These are phyloP conservation scores for Plasmodium inui DNA, from an alignment of 169 alveolate genomes.

Conservation along the genomic window DNA sequence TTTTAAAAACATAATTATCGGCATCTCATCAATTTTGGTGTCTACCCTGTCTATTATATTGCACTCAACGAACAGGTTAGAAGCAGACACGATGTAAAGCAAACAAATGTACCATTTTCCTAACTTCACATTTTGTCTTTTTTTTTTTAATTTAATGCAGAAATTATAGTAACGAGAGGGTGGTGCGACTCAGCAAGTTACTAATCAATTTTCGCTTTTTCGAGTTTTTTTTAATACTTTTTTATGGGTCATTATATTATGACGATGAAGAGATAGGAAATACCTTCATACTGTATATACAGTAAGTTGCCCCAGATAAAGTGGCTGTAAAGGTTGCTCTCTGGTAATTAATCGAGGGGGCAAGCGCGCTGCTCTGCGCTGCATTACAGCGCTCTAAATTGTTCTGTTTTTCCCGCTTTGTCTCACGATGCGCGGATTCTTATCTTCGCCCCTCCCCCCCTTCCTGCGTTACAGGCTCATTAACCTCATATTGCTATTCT, in stretches of 20 bases:
- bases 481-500: conserved; percentile 52
- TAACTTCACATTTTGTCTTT: not conserved
- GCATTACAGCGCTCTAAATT: not conserved
- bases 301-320: conserved; percentile 10
- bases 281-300: conserved; percentile 41
- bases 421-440: not conserved
- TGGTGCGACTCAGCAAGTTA: conserved; percentile 65
- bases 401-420: not conserved
- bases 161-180: conserved; percentile 70
- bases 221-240: conserved; percentile 73
- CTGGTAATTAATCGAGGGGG: not conserved
- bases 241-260: conserved; percentile 70
- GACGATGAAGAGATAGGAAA: conserved; percentile 73
- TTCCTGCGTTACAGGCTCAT: conserved; percentile 18
- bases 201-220: conserved; percentile 70
- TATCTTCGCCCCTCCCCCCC: not conserved
- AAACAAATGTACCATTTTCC: not conserved
- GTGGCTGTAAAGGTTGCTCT: not conserved
- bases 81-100: not conserved
- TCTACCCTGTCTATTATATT: conserved; percentile 67
- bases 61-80: conserved; percentile 59
- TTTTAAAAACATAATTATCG: conserved; percentile 74
- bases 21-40: conserved; percentile 69
- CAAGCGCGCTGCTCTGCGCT: not conserved
- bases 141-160: conserved; percentile 1